These are phyloP conservation scores for Hagleromyces aurorensis DNA, from an alignment of 805 yeast species.

Conservation along the genomic window DNA sequence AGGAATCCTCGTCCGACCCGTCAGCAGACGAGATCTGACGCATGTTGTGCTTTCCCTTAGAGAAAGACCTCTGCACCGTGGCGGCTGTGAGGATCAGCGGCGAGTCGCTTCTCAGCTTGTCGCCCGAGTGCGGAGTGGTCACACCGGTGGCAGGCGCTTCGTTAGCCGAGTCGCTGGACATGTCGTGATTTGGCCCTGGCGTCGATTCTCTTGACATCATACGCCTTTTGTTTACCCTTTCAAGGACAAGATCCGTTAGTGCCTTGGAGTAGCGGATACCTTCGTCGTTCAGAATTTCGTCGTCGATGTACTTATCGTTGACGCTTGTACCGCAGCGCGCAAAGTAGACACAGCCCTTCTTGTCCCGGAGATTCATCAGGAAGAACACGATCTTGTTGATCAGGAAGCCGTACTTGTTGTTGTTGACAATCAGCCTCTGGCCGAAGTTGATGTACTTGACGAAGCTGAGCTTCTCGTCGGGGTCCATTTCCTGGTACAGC, in stretches of 20 bases:
- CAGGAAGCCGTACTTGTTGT: slow-evolving; percentile 80
- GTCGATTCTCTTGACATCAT: slow-evolving; percentile 9
- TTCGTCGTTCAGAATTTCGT: slow-evolving; percentile 71
- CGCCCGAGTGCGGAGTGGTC: slow-evolving; percentile 5
- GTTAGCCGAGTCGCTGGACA: slow-evolving; percentile 8
- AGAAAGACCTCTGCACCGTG: slow-evolving; percentile 18
- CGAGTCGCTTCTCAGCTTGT: slow-evolving; percentile 13
- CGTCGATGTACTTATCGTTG: slow-evolving; percentile 53
- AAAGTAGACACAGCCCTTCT: slow-evolving; percentile 84
- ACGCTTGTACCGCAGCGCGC: slow-evolving; percentile 64
- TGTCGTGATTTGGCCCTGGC: slow-evolving; percentile 5
- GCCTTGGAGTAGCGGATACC: slow-evolving; percentile 62
- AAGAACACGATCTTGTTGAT: slow-evolving; percentile 87
- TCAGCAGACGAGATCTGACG: slow-evolving; percentile 41
- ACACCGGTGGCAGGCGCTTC: slow-evolving; percentile 6
- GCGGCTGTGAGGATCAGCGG: slow-evolving; percentile 26
- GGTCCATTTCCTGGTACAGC: slow-evolving; percentile 62
- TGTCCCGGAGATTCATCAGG: slow-evolving; percentile 82
- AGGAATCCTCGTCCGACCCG: slow-evolving; percentile 50
- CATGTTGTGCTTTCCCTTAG: slow-evolving; percentile 18
- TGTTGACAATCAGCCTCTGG: slow-evolving; percentile 68
- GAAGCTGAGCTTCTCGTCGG: slow-evolving; percentile 52
- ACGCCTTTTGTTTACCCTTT: slow-evolving; percentile 27
- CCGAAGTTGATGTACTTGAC: slow-evolving; percentile 90
- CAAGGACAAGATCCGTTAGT: slow-evolving; percentile 49